Evolutionary conservation across 2,329 filamentous ascomycete species (phyloP).

Genomic region (Fusarium mangiferae): DNA sequence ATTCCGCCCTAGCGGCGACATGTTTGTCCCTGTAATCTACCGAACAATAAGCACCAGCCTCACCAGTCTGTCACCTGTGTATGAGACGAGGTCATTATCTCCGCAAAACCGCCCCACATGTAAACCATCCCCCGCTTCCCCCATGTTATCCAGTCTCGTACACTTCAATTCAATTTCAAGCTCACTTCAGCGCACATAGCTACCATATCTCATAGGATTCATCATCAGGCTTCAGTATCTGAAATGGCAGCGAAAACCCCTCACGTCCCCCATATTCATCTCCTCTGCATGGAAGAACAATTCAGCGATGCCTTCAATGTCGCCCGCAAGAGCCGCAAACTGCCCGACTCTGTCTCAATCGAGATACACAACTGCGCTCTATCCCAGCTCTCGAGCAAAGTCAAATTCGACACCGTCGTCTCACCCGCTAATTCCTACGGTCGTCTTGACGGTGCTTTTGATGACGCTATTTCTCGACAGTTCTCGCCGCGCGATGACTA

Average conservation of each 20-base stretch:
- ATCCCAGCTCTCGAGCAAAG: slow-evolving; percentile 46
- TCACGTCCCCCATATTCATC: slow-evolving; percentile 21
- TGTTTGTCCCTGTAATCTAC: too few relatives aligned
- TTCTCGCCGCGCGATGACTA: slow-evolving; percentile 59
- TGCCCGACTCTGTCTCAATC: slow-evolving; percentile 45
- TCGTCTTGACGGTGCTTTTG: slow-evolving; percentile 64
- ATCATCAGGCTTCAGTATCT: not conserved
- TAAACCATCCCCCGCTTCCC: too few relatives aligned
- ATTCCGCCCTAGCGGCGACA: too few relatives aligned
- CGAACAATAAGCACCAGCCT: too few relatives aligned
- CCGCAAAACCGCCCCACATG: too few relatives aligned
- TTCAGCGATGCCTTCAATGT: slow-evolving; percentile 22
- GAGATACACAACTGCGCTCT: slow-evolving; percentile 54
- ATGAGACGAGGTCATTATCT: too few relatives aligned
- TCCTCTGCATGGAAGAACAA: slow-evolving; percentile 30
- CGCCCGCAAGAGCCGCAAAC: slow-evolving; percentile 27
- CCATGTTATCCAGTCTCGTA: too few relatives aligned
- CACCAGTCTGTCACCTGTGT: too few relatives aligned
- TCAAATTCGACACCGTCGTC: slow-evolving; percentile 60
- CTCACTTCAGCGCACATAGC: too few relatives aligned
- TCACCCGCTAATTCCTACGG: slow-evolving; percentile 67
- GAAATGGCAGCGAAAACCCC: not conserved
- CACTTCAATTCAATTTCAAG: too few relatives aligned
- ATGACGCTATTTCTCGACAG: slow-evolving; percentile 62
- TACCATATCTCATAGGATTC: too few relatives aligned